Percentiles rank a stretch among this genome's conserved stretches.
These are phyloP conservation scores for Misopates orontium DNA, from an alignment of 257 asterid species.

Conservation along the genomic window DNA sequence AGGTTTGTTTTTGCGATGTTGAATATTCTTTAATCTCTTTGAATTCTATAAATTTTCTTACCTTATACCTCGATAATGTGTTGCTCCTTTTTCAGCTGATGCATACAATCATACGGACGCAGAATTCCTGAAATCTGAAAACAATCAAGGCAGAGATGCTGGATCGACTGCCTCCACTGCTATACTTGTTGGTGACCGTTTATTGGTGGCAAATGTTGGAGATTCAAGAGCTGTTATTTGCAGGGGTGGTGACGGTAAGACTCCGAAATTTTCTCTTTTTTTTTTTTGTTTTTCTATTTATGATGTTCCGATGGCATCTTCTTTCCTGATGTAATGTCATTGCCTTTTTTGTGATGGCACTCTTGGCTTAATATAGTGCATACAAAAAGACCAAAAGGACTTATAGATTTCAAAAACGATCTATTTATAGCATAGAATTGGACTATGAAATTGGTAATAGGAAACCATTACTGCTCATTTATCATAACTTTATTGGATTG, in stretches of 20 bases:
- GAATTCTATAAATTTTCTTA: not conserved
- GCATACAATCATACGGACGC: conserved; percentile 90
- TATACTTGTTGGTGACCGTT: conserved; percentile 89
- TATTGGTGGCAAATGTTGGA: conserved; percentile 92
- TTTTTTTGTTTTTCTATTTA: not conserved
- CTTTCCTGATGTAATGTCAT: no score
- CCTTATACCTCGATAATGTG: conserved; percentile 1
- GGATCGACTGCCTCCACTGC: conserved; percentile 99
- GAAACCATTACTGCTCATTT: not conserved
- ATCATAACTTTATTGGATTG: no score
- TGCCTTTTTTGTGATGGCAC: no score
- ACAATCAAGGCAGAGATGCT: conserved; percentile 84
- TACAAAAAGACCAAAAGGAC: not conserved
- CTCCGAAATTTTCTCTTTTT: conserved; percentile 2
- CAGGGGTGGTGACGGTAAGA: conserved; percentile 83
- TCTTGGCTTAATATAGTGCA: not conserved
- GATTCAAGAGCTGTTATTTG: conserved; percentile 95
- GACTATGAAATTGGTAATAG: not conserved
- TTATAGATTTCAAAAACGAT: not conserved
- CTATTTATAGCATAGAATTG: not conserved
- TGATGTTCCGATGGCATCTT: not conserved
- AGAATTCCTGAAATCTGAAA: conserved; percentile 87
- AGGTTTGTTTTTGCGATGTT: conserved; percentile 42
- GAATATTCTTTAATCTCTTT: not conserved
- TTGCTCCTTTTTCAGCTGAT: conserved; percentile 63